These are phyloP conservation scores for Scytalidium sp. DNA, from an alignment of 2,329 filamentous ascomycete species.

Conservation along the genomic window DNA sequence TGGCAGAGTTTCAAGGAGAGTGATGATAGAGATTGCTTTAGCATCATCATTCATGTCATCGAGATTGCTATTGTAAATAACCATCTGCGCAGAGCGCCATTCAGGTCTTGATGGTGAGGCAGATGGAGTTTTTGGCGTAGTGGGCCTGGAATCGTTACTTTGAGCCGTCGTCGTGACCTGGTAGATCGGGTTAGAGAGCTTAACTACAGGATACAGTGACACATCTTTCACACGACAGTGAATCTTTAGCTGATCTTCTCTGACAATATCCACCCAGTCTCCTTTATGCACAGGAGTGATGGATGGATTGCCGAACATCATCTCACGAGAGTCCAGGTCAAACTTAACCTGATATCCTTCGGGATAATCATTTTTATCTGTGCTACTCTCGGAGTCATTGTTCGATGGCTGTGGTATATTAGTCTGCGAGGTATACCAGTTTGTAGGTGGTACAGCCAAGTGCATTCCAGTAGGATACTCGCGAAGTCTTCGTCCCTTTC, in stretches of 20 bases:
- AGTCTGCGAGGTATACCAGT: not conserved
- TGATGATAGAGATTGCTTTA: constrained; percentile 49
- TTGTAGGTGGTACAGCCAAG: constrained; percentile 22
- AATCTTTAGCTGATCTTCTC: not conserved
- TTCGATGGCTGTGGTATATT: not conserved
- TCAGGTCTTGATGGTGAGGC: constrained; percentile 15
- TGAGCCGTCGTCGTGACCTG: not conserved
- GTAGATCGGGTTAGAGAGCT: constrained; percentile 13
- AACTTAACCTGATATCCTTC: constrained; percentile 13
- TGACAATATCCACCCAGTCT: constrained; percentile 23
- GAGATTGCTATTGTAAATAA: constrained; percentile 53
- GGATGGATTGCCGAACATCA: constrained; percentile 15
- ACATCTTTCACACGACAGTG: constrained; percentile 23
- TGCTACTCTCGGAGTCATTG: too few species aligned
- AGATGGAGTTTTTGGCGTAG: constrained; percentile 20
- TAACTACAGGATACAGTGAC: constrained; percentile 19
- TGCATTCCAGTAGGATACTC: constrained; percentile 31
- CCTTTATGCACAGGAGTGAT: constrained; percentile 19
- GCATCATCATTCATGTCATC: constrained; percentile 43
- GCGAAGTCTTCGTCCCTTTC: constrained; percentile 16
- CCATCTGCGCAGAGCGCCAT: constrained; percentile 22
- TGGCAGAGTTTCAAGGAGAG: constrained; percentile 57
- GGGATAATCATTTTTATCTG: too few species aligned
- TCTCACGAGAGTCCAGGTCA: constrained; percentile 15
- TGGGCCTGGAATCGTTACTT: not conserved